A percentile compares a stretch with the other conserved stretches of the same genome.
Conservation (phyloP, 305 asterid genomes). For the Salvia sclarea region DNA sequence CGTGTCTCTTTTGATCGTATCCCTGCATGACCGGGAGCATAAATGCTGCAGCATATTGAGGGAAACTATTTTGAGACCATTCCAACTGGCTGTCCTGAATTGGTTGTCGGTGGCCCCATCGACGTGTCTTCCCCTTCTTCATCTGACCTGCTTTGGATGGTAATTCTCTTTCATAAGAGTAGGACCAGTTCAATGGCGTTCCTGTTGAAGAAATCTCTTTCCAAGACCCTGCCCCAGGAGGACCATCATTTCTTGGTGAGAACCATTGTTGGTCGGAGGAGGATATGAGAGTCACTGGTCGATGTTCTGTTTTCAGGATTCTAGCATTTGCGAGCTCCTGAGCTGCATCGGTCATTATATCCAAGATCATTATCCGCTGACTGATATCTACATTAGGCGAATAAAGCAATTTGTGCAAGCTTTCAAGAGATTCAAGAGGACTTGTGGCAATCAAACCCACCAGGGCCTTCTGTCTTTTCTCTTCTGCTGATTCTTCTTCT, state of each 20-base stretch:
- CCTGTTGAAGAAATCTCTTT: constrained; percentile 71
- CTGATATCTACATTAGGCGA: constrained; percentile 84
- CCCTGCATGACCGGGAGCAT: constrained; percentile 96
- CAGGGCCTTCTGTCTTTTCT: constrained; percentile 75
- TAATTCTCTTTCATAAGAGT: constrained; percentile 87
- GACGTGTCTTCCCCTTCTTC: constrained; percentile 70
- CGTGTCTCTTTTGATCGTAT: constrained; percentile 86
- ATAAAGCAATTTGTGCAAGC: constrained; percentile 67
- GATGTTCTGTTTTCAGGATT: constrained; percentile 43
- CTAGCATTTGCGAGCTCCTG: constrained; percentile 74
- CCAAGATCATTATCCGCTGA: constrained; percentile 90
- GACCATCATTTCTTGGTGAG: constrained; percentile 65
- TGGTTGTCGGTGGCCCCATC: constrained; percentile 61
- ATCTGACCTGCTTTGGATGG: constrained; percentile 60
- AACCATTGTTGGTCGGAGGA: constrained; percentile 77
- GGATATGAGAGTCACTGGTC: constrained; percentile 49
- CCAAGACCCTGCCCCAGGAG: constrained; percentile 83
- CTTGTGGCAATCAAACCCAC: constrained; percentile 70
- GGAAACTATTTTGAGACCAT: constrained; percentile 69
- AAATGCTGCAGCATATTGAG: constrained; percentile 85
- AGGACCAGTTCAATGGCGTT: constrained; percentile 76
- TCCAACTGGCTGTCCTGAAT: constrained; percentile 46
- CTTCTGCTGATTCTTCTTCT: constrained; percentile 90
- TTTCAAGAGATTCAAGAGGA: constrained; percentile 76
- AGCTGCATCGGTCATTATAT: constrained; percentile 85